Conservation (phyloP, 2,329 filamentous ascomycete species). For the Aspergillus vadensis region DNA sequence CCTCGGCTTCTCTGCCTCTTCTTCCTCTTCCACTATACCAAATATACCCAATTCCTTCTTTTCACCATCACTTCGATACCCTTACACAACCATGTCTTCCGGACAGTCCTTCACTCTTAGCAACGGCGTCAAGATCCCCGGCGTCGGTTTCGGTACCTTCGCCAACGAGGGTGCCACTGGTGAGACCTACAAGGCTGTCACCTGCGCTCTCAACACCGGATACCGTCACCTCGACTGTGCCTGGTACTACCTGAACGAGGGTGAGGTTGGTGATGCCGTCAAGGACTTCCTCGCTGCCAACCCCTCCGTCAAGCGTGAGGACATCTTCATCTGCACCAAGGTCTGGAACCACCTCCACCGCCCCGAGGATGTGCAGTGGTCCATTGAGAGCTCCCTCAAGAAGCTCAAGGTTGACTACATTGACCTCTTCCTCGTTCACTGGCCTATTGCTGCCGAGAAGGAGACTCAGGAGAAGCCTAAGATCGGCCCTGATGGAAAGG, state of each 20-base stretch:
- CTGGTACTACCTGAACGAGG: constrained; percentile 58
- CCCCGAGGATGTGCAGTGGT: constrained; percentile 49
- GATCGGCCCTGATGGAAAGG: constrained; percentile 56
- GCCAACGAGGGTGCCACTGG: constrained; percentile 65
- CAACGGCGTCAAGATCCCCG: constrained; percentile 64
- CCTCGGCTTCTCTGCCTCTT: background rate
- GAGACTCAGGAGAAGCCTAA: constrained; percentile 51
- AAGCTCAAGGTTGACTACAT: constrained; percentile 71
- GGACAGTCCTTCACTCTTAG: constrained; percentile 54
- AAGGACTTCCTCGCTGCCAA: constrained; percentile 57
- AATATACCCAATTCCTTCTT: constrained; percentile 12
- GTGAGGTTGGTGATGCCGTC: constrained; percentile 55
- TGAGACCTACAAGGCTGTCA: constrained; percentile 59
- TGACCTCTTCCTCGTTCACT: constrained; percentile 66
- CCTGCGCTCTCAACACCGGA: constrained; percentile 53
- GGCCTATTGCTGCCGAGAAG: constrained; percentile 55
- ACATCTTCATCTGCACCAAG: constrained; percentile 56
- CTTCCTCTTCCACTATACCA: background rate
- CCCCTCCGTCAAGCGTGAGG: constrained; percentile 50
- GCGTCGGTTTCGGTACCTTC: constrained; percentile 67
- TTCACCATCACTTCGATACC: constrained; percentile 4
- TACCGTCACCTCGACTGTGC: constrained; percentile 60
- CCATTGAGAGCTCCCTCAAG: constrained; percentile 62
- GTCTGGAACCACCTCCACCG: constrained; percentile 58
- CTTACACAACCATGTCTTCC: constrained; percentile 54